Evolutionary conservation across 164 flowering plant genomes (phyloP).

Genomic region (Magnolia officinalis): DNA sequence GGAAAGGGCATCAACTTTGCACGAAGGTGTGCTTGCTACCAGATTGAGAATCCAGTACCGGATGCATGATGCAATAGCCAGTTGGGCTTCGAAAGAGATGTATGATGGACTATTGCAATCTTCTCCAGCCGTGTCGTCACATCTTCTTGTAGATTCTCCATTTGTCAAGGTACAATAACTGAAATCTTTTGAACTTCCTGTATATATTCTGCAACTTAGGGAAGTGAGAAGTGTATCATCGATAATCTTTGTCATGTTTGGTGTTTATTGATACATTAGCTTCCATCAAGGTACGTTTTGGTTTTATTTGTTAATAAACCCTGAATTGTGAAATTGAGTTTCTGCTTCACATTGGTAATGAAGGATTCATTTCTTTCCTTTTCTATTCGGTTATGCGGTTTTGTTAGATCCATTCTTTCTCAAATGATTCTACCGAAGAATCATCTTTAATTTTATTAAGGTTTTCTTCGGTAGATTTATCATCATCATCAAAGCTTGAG

Average conservation of each 20-base stretch:
- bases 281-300: neutral
- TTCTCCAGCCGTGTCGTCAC: constrained; percentile 59
- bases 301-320: neutral
- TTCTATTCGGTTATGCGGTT: neutral
- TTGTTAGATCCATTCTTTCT: too few species aligned
- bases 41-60: constrained; percentile 75
- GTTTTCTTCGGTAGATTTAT: too few species aligned
- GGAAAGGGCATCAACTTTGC: constrained; percentile 72
- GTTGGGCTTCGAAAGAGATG: constrained; percentile 98
- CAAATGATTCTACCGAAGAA: too few species aligned
- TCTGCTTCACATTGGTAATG: neutral
- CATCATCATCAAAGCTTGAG: too few species aligned
- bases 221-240: neutral
- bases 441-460: too few species aligned
- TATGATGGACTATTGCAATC: constrained; percentile 68
- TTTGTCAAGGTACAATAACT: constrained; percentile 65
- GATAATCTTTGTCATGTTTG: neutral
- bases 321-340: too few species aligned
- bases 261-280: neutral
- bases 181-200: neutral
- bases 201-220: neutral
- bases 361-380: neutral
- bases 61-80: constrained; percentile 87
- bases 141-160: constrained; percentile 84
- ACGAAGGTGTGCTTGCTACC: constrained; percentile 60